phyloP scores from a whole-genome alignment of 352 stramenopile species.

The Globisporangium nodosum region DNA sequence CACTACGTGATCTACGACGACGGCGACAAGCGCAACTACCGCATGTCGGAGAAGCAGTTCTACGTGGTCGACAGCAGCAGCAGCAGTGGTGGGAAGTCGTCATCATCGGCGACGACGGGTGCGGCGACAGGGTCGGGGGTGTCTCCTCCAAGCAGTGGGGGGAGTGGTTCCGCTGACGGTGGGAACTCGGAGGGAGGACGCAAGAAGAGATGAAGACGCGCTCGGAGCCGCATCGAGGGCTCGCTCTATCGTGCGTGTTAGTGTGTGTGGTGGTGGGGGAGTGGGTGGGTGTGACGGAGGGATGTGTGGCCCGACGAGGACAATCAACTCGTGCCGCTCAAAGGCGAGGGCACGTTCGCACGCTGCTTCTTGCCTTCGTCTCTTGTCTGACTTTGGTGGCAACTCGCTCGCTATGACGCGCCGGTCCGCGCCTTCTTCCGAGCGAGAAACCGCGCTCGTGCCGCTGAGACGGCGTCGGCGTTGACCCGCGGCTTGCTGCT shows the following conservation, averaged over 20 bases:
- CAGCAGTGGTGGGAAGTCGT: slow-evolving; percentile 2
- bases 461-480: slow-evolving; percentile 26
- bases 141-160: neutral
- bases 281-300: neutral
- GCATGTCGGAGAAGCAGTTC: slow-evolving; percentile 88
- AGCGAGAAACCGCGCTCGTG: slow-evolving; percentile 37
- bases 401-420: neutral
- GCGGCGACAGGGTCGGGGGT: neutral
- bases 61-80: slow-evolving; percentile 52
- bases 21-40: slow-evolving; percentile 81
- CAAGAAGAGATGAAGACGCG: neutral
- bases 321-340: neutral
- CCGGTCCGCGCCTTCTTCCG: slow-evolving; percentile 19
- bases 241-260: neutral
- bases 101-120: slow-evolving; percentile 12
- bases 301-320: neutral
- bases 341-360: neutral
- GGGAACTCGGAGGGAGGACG: neutral
- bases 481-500: slow-evolving; percentile 15
- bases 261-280: neutral
- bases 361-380: neutral
- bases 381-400: neutral
- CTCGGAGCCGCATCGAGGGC: neutral
- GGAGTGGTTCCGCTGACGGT: no score
- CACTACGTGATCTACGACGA: slow-evolving; percentile 85